Evolutionary conservation across 2,329 filamentous ascomycete species (phyloP).

Genomic region (Colletotrichum cuscutae): DNA sequence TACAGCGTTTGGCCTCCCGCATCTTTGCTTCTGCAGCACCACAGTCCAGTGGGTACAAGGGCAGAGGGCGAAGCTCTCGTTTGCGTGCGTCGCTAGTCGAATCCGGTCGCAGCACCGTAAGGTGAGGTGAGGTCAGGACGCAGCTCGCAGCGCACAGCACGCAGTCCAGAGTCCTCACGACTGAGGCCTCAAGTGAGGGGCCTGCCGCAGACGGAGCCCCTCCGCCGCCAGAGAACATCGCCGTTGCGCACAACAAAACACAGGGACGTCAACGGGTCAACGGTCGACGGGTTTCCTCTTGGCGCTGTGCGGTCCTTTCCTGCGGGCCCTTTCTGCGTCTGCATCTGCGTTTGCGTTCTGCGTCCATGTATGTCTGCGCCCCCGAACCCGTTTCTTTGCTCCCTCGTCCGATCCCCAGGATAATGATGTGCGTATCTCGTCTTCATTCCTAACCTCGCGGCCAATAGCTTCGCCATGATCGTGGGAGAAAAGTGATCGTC

Average conservation of each 20-base stretch:
- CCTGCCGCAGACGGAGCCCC: background rate
- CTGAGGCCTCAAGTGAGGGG: background rate
- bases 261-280: background rate
- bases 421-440: slow-evolving; percentile 27
- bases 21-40: background rate
- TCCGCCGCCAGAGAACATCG: background rate
- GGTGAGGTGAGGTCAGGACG: background rate
- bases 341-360: background rate
- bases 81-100: slow-evolving; percentile 3
- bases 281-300: slow-evolving; percentile 12
- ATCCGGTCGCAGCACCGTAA: background rate
- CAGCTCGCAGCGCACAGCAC: background rate
- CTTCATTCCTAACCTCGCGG: background rate
- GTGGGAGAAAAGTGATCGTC: slow-evolving; percentile 3
- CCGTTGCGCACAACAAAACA: background rate
- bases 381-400: slow-evolving; percentile 1
- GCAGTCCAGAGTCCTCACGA: too few relatives aligned
- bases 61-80: background rate
- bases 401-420: slow-evolving; percentile 11
- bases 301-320: slow-evolving; percentile 32
- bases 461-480: slow-evolving; percentile 19
- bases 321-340: slow-evolving; percentile 13
- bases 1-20: background rate
- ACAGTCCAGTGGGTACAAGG: background rate
- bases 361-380: background rate